Conservation (phyloP, 495 filamentous ascomycete genomes). For the Aeminium ludgeri region DNA sequence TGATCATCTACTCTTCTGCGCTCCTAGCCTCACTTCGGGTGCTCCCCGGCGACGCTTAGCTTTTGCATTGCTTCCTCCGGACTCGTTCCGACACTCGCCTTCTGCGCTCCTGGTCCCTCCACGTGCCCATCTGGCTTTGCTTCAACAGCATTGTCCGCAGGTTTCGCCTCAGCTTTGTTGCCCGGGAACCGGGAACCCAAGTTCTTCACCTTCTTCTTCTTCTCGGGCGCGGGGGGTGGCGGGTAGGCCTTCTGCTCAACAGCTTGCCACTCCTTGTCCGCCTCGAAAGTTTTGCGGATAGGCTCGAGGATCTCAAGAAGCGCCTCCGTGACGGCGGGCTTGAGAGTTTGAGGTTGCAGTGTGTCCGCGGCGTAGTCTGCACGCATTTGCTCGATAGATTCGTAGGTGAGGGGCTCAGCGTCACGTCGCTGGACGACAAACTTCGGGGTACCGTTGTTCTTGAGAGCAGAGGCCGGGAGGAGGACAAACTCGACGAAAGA, state of each 20-base stretch:
- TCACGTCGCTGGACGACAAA: slow-evolving; percentile 44
- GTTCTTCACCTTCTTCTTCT: slow-evolving; percentile 68
- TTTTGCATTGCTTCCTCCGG: slow-evolving; percentile 28
- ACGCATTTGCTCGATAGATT: slow-evolving; percentile 48
- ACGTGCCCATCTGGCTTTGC: slow-evolving; percentile 24
- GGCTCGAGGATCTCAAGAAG: slow-evolving; percentile 58
- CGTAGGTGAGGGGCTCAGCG: slow-evolving; percentile 61
- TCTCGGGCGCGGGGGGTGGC: slow-evolving; percentile 34
- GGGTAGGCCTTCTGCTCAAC: slow-evolving; percentile 73
- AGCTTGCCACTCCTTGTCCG: slow-evolving; percentile 62
- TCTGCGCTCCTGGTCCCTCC: slow-evolving; percentile 23
- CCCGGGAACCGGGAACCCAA: slow-evolving; percentile 54
- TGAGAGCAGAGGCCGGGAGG: slow-evolving; percentile 46
- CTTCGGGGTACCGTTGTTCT: slow-evolving; percentile 34
- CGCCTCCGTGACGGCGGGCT: slow-evolving; percentile 53
- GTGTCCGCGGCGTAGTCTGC: slow-evolving; percentile 67
- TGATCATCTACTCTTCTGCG: no score
- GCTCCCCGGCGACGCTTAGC: slow-evolving; percentile 10
- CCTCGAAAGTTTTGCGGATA: slow-evolving; percentile 54
- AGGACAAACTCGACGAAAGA: slow-evolving; percentile 72
- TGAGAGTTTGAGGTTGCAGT: slow-evolving; percentile 73
- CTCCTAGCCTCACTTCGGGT: neutral
- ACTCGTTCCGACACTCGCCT: slow-evolving; percentile 23
- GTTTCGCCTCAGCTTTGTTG: slow-evolving; percentile 16
- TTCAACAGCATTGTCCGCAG: slow-evolving; percentile 15